Base-by-base conservation (phyloP, 768 basidiomycete genomes). In the Trametes sanguinea region DNA sequence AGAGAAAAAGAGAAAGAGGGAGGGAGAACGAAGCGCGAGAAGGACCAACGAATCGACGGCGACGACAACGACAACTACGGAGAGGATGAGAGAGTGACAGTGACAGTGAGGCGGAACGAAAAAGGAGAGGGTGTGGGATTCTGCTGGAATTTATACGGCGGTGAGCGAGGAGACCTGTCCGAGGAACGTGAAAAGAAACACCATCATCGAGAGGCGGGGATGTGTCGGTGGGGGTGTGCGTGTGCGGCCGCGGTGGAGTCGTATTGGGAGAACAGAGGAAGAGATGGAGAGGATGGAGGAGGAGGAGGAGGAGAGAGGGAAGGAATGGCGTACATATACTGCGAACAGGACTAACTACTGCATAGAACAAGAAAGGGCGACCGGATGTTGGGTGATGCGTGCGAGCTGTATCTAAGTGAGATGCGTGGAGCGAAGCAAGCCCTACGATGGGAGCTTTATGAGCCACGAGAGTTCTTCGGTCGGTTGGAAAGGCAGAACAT, bases 271-370 rank as follows among this genome's bases (percentile, higher is more conserved):
- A 37, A 37, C 6, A 6, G 11, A 11, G 35, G 35, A 37, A 37
- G 35, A 37, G 35, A 37, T 37, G 35, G 35, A 37, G 35, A 6
- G 6, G 35, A 37, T 1, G 35, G 33, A 32, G 29, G 40, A 46
- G 9, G 9, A 14, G 43, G 17, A 39, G 35, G 17, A 44, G 55
- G 35, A 47, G 40, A 37, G 22, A 51, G 8, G 8, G 39, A 39
- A 13, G 39, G 39, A 39, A 39, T 8, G 30, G 45, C 46, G 44
- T 52, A 44, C 48, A 60, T 43, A 59, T 59, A 54, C 51, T 29
- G 40, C 43, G 47, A 46, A 43, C 22, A 22, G 22, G 22, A 22
- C 62, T 59, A 59, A 58, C 62, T 63, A 63, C 62, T 59, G 53
- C 57, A 54, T 48, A 48, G 43, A 30, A 57, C 52, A 44, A 59